Base-by-base conservation (phyloP, 2,329 filamentous ascomycete species). In the Diplodia corticola region DNA sequence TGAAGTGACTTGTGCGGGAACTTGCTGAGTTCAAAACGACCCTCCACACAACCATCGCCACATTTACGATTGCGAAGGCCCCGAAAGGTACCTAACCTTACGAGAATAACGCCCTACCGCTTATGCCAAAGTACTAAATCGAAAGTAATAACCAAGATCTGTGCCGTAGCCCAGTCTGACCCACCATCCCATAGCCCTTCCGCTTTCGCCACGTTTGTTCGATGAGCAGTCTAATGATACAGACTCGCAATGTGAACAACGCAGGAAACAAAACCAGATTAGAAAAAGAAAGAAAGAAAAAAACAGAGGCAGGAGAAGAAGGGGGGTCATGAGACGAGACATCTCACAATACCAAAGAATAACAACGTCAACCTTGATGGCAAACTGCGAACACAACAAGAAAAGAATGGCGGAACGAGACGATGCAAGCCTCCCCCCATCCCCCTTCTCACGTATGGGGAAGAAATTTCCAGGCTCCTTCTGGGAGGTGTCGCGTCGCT, bases 111-210 rank as follows among this genome's bases (percentile, higher is more conserved):
- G 57, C 57, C 57, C 28, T 15, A 12, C 7, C 57, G 40, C 57
- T 61, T 49, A 61, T 61, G 57, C 57, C 40, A 33, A 46, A 44
- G 6, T 44, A 44, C 37, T n/a, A 15, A 44, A 48, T 44, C 17
- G 33, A 61, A 33, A 10, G 20, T 33, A 20, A 20, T 15, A 35
- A 48, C 5, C 10, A 48, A 48, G 28, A 33, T 49, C 57, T 49
- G 40, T 35, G 33, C 57, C 57, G 40, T 49, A 35, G 57, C 33
- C n/a, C 40, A 61, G 55, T 28, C 37, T 20, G 17, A 30, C 33
- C 54, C 54, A 24, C 22, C 37, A 24, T 40, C 35, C 54, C 37
- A 44, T 28, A 59, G 17, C 17, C 24, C 24, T 12, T 28, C 28
- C 22, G 20, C 33, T 15, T 40, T 57, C 15, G 54, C 37, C 35